A percentile compares a stretch with the other conserved stretches of the same genome.
Evolutionary conservation across 2,329 filamentous ascomycete genomes (phyloP).

Genomic region (Aureobasidium leucospermi): DNA sequence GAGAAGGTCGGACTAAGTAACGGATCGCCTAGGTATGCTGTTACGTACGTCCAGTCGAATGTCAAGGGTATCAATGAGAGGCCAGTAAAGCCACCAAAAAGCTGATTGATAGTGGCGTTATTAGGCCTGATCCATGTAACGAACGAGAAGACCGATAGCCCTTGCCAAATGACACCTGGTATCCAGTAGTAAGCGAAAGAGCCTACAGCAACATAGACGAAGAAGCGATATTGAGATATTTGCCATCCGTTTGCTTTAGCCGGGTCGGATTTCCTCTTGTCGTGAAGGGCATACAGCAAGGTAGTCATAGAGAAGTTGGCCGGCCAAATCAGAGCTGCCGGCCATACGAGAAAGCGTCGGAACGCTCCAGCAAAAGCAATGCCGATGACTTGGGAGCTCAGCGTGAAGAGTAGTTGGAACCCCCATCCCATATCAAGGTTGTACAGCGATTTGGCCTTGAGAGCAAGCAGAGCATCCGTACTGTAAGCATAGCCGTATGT

Average conservation of each 20-base stretch:
- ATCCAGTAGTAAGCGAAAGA: slow-evolving; percentile 78
- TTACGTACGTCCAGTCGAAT: not conserved
- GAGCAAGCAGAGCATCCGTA: slow-evolving; percentile 64
- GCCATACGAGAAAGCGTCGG: slow-evolving; percentile 70
- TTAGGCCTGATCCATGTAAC: slow-evolving; percentile 82
- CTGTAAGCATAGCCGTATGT: slow-evolving; percentile 18
- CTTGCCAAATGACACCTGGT: slow-evolving; percentile 73
- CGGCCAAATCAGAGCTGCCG: slow-evolving; percentile 86
- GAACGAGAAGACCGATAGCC: slow-evolving; percentile 80
- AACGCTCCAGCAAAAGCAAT: slow-evolving; percentile 80
- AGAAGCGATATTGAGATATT: slow-evolving; percentile 77
- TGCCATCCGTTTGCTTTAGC: slow-evolving; percentile 56
- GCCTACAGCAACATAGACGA: slow-evolving; percentile 55
- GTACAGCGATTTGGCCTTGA: slow-evolving; percentile 66
- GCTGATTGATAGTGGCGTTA: slow-evolving; percentile 72
- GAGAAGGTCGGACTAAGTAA: not conserved
- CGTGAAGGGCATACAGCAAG: slow-evolving; percentile 58
- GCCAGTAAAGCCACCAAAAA: slow-evolving; percentile 77
- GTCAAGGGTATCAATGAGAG: slow-evolving; percentile 54
- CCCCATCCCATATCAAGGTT: slow-evolving; percentile 66
- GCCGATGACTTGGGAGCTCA: slow-evolving; percentile 78
- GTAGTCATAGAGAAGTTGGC: slow-evolving; percentile 78
- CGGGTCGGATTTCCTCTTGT: not conserved
- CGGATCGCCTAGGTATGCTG: not conserved
- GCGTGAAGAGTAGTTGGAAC: slow-evolving; percentile 74